phyloP scores from a whole-genome alignment of 2,329 filamentous ascomycete genomes.

The Beauveria sp. region DNA sequence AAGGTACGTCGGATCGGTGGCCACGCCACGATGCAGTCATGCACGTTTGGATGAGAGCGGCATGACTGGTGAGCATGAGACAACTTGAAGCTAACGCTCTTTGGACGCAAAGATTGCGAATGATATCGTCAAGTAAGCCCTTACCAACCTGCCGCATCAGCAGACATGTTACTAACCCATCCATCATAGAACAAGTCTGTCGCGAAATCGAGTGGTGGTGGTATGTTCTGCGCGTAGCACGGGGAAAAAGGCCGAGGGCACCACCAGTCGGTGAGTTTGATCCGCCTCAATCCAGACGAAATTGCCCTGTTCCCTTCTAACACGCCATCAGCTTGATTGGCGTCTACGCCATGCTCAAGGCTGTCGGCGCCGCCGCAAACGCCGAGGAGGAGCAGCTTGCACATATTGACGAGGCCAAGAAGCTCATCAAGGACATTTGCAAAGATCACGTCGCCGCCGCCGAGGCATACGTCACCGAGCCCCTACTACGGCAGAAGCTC shows the following conservation, averaged over 20 bases:
- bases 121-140: constrained; percentile 35
- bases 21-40: neutral
- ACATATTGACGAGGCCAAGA: constrained; percentile 57
- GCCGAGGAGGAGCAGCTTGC: constrained; percentile 44
- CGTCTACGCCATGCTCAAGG: constrained; percentile 50
- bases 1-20: constrained; percentile 39
- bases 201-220: constrained; percentile 70
- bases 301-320: neutral
- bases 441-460: constrained; percentile 73
- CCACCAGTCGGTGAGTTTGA: constrained; percentile 76
- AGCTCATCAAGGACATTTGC: constrained; percentile 73
- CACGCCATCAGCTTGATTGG: constrained; percentile 41
- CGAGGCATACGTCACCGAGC: constrained; percentile 51
- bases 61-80: constrained; percentile 1
- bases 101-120: constrained; percentile 29
- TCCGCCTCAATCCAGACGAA: neutral
- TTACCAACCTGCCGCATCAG: neutral
- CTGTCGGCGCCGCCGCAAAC: constrained; percentile 45
- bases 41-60: neutral
- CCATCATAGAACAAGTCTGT: constrained; percentile 38
- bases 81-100: neutral
- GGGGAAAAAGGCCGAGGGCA: constrained; percentile 89
- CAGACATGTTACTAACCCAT: constrained; percentile 1
- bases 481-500: constrained; percentile 50
- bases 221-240: constrained; percentile 95